These are phyloP conservation scores for Erodium trifolium DNA, from an alignment of 441 rosid species.

Conservation along the genomic window DNA sequence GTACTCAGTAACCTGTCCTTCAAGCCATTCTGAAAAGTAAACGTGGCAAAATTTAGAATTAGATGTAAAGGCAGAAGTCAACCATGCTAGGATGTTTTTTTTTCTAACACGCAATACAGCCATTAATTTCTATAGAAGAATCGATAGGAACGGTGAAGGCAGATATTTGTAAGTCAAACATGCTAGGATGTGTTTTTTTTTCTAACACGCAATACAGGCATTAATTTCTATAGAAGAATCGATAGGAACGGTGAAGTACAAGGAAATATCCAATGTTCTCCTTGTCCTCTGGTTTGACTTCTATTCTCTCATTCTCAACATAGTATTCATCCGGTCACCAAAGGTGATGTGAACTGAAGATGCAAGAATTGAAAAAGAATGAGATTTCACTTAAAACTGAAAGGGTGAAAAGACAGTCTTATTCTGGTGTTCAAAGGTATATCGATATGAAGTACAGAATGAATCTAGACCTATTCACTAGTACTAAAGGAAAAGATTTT, in stretches of 20 bases:
- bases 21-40: conserved; percentile 71
- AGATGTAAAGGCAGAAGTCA: conserved; percentile 13
- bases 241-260: conserved; percentile 1
- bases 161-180: not conserved
- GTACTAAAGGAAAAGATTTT: too few relatives aligned
- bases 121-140: not conserved
- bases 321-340: not conserved
- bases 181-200: not conserved
- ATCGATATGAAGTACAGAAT: too few relatives aligned
- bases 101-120: not conserved
- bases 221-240: not conserved
- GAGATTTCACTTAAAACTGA: not conserved
- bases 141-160: conserved; percentile 1
- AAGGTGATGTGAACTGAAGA: not conserved
- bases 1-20: conserved; percentile 95
- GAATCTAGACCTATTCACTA: too few relatives aligned
- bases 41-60: conserved; percentile 15
- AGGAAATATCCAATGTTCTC: not conserved
- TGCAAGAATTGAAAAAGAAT: not conserved
- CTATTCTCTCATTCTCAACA: not conserved
- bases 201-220: not conserved
- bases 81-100: not conserved
- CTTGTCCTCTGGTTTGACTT: not conserved
- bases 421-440: not conserved
- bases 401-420: not conserved